Conservation (phyloP, 2,329 filamentous ascomycete genomes). For the Coleophoma cylindrospora region DNA sequence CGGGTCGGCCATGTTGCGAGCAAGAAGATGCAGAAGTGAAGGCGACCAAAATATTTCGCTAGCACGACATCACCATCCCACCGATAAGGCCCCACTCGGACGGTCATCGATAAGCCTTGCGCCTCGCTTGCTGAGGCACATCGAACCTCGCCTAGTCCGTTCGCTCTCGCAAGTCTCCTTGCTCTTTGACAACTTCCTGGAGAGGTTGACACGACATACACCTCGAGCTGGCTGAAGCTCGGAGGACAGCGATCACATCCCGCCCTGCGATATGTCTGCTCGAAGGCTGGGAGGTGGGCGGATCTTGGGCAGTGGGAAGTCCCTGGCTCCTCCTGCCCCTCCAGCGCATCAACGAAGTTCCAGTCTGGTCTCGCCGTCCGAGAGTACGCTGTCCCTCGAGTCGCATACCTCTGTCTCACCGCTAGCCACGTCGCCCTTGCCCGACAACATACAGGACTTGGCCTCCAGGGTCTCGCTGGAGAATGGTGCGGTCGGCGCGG, state of each 20-base stretch:
- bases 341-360: conserved; percentile 29
- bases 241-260: conserved; percentile 13
- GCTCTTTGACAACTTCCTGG: background rate
- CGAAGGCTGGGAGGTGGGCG: conserved; percentile 89
- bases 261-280: conserved; percentile 58
- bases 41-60: background rate
- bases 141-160: background rate
- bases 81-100: background rate
- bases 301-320: conserved; percentile 81
- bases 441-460: conserved; percentile 71
- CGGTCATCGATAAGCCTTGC: background rate
- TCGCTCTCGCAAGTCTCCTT: background rate
- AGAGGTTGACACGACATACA: conserved; percentile 4
- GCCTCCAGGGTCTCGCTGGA: conserved; percentile 74
- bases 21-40: too few relatives aligned
- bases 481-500: conserved; percentile 45
- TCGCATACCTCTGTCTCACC: conserved; percentile 65
- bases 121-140: conserved; percentile 1
- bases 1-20: conserved; percentile 9
- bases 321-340: conserved; percentile 62
- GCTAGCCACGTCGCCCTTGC: conserved; percentile 55
- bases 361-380: conserved; percentile 48
- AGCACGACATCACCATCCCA: background rate
- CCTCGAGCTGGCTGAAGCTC: conserved; percentile 17
- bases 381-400: conserved; percentile 72